Conservation (phyloP, 192 early-diverging fungal genomes). For the Gaertneriomyces sp. region DNA sequence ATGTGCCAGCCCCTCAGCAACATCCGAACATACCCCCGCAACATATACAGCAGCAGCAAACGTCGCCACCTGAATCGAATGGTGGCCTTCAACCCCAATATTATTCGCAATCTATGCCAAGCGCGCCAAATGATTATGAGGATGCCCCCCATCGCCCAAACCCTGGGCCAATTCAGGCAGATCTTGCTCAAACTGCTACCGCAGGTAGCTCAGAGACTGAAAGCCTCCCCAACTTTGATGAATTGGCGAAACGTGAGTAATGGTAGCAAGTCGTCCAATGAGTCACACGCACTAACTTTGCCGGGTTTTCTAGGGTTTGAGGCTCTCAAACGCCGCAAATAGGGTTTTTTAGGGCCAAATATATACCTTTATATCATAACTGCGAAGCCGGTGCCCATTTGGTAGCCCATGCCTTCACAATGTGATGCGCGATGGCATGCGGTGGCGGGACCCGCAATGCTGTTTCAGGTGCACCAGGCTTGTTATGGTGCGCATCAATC, state of each 20-base stretch:
- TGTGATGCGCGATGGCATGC: constrained; percentile 39
- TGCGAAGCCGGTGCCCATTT: background rate
- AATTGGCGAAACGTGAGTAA: constrained; percentile 56
- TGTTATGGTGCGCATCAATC: constrained; percentile 3
- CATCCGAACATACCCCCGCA: constrained; percentile 17
- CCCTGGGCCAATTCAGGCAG: too few relatives aligned
- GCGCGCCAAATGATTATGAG: constrained; percentile 1
- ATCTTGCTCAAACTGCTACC: constrained; percentile 6
- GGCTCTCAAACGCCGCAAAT: constrained; percentile 55
- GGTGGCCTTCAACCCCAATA: too few relatives aligned
- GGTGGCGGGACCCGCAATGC: constrained; percentile 23
- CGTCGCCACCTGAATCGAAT: too few relatives aligned
- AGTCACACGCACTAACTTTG: background rate
- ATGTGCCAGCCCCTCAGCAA: constrained; percentile 13
- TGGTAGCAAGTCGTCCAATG: background rate
- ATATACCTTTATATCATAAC: too few relatives aligned
- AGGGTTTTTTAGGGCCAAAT: too few relatives aligned
- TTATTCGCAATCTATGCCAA: too few relatives aligned
- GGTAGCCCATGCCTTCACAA: constrained; percentile 36
- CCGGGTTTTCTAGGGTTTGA: constrained; percentile 49
- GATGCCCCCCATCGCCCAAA: background rate
- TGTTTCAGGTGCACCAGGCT: background rate
- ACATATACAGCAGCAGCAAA: background rate
- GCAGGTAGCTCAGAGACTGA: constrained; percentile 30
- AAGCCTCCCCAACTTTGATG: constrained; percentile 66